These are phyloP conservation scores for Saccharomycopsis fodiens DNA, from an alignment of 805 yeast genomes.

Conservation along the genomic window DNA sequence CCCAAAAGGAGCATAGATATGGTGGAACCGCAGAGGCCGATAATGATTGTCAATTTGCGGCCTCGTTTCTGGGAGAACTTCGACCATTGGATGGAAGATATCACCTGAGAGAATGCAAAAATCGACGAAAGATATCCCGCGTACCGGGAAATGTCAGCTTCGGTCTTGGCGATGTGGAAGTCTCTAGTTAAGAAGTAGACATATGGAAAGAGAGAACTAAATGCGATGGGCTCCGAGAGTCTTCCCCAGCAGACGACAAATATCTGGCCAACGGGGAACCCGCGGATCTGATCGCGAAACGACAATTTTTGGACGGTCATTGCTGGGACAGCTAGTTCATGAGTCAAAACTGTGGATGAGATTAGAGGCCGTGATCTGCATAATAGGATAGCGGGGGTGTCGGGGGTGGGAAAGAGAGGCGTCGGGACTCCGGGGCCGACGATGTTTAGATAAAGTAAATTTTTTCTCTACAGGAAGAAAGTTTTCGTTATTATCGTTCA, in stretches of 20 bases:
- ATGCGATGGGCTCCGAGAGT: constrained; percentile 56
- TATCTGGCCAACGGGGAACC: constrained; percentile 48
- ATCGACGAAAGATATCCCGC: constrained; percentile 56
- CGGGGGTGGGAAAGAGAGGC: too few species aligned
- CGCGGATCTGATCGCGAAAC: constrained; percentile 45
- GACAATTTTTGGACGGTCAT: constrained; percentile 19
- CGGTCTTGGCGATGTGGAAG: constrained; percentile 42
- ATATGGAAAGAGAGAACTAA: constrained; percentile 58
- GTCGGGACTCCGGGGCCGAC: too few species aligned
- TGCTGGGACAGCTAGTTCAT: too few species aligned
- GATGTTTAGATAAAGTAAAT: too few species aligned
- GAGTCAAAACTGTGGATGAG: too few species aligned
- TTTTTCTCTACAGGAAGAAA: too few species aligned
- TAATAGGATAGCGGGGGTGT: too few species aligned
- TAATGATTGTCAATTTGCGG: constrained; percentile 43
- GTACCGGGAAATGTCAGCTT: constrained; percentile 48
- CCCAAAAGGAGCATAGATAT: constrained; percentile 45
- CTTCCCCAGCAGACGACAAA: constrained; percentile 37
- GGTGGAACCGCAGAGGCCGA: constrained; percentile 47
- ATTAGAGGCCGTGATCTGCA: too few species aligned
- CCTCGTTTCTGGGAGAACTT: constrained; percentile 46
- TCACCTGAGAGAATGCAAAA: constrained; percentile 54
- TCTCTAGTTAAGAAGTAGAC: constrained; percentile 57
- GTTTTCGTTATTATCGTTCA: too few species aligned
- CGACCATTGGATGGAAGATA: constrained; percentile 58